A percentile compares a stretch with the other conserved stretches of the same genome.
Conservation (phyloP, 257 asterid genomes). For the Primulina tabacum region DNA sequence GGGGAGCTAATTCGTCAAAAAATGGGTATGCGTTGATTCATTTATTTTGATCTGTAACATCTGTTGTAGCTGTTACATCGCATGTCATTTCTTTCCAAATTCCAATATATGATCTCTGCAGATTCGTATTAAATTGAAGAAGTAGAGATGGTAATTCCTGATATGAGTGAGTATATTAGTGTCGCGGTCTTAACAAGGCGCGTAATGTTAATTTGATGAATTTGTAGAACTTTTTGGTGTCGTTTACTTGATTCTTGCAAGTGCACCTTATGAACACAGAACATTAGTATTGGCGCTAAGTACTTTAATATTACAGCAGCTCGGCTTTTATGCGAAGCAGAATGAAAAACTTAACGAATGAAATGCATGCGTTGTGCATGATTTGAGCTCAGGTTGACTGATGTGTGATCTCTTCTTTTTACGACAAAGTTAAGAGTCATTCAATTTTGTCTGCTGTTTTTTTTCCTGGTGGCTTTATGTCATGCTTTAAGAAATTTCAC, state of each 20-base stretch:
- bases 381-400: no score
- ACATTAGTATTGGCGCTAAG: background rate
- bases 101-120: background rate
- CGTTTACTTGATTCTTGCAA: background rate
- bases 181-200: background rate
- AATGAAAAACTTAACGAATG: no score
- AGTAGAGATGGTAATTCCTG: background rate
- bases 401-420: no score
- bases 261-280: background rate
- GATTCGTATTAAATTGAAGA: no score
- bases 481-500: background rate
- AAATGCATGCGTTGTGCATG: no score
- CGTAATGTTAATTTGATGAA: background rate
- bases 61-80: background rate
- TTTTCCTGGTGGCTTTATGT: no score
- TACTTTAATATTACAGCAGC: background rate
- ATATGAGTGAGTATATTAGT: background rate
- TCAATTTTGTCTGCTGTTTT: no score
- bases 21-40: slow-evolving; percentile 29
- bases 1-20: slow-evolving; percentile 39
- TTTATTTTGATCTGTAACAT: background rate
- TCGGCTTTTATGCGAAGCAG: no score
- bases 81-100: background rate
- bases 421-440: no score
- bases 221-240: background rate